These are phyloP conservation scores for Jatropha curcas DNA, from an alignment of 345 rosid species.

Conservation along the genomic window DNA sequence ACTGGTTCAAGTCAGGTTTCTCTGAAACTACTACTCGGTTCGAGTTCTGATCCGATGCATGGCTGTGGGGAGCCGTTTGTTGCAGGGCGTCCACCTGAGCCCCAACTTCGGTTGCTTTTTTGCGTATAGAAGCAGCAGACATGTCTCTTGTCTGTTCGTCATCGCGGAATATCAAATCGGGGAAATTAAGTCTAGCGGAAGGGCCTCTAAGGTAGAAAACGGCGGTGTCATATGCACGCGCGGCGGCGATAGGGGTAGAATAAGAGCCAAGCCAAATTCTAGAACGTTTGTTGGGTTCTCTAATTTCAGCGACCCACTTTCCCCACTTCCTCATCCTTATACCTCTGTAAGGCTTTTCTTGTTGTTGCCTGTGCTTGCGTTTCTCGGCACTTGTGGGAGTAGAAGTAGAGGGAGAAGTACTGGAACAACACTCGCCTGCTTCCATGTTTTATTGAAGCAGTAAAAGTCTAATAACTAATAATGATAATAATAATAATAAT, in stretches of 20 bases:
- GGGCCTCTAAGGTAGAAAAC: constrained; percentile 56
- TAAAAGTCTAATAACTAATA: not conserved
- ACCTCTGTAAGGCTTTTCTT: constrained; percentile 44
- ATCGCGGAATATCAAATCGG: constrained; percentile 35
- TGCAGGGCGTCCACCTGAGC: constrained; percentile 42
- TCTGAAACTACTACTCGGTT: constrained; percentile 1
- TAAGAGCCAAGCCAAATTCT: constrained; percentile 57
- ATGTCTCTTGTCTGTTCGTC: constrained; percentile 20
- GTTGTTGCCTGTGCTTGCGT: constrained; percentile 22
- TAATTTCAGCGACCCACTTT: constrained; percentile 53
- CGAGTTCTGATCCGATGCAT: not conserved
- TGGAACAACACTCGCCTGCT: constrained; percentile 9
- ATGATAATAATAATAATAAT: not conserved
- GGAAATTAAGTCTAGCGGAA: constrained; percentile 50
- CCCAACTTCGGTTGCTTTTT: constrained; percentile 50
- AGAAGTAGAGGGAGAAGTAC: constrained; percentile 12
- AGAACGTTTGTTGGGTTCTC: constrained; percentile 53
- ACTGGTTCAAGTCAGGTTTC: constrained; percentile 49
- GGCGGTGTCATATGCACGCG: constrained; percentile 53
- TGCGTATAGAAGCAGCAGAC: constrained; percentile 41
- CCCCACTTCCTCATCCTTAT: constrained; percentile 64
- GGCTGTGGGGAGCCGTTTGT: constrained; percentile 18
- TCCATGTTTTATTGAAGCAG: constrained; percentile 16
- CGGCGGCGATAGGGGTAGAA: constrained; percentile 47
- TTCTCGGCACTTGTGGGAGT: not conserved